Conservation (phyloP, 192 early-diverging fungal genomes). For the Coemansia sp. region DNA sequence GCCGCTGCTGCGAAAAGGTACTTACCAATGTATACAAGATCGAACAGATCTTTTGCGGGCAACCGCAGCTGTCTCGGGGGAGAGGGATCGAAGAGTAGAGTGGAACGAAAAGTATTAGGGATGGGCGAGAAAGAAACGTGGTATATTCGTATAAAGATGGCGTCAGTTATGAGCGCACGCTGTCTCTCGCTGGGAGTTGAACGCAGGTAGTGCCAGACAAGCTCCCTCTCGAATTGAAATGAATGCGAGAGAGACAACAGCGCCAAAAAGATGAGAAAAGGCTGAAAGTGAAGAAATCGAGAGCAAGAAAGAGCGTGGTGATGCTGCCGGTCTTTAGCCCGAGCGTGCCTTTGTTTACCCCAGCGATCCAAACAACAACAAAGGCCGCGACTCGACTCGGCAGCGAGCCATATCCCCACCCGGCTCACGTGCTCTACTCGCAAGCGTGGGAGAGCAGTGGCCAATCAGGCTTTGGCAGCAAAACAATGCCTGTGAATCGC, state of each 20-base stretch:
- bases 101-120: background rate
- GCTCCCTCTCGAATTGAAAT: constrained; percentile 1
- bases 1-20: background rate
- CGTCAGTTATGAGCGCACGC: background rate
- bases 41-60: background rate
- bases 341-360: no score
- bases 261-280: background rate
- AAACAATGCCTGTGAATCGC: background rate
- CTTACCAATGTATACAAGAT: background rate
- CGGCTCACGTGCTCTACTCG: background rate
- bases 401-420: background rate
- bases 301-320: background rate
- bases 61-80: background rate
- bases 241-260: background rate
- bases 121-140: background rate
- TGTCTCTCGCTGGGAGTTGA: background rate
- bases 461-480: background rate
- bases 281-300: background rate
- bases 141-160: background rate
- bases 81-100: background rate
- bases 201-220: background rate
- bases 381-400: background rate
- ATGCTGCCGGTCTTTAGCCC: background rate
- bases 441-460: background rate
- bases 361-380: background rate